phyloP scores from a whole-genome alignment of 129 eudicot species.

The Heracleum sosnowskyi region DNA sequence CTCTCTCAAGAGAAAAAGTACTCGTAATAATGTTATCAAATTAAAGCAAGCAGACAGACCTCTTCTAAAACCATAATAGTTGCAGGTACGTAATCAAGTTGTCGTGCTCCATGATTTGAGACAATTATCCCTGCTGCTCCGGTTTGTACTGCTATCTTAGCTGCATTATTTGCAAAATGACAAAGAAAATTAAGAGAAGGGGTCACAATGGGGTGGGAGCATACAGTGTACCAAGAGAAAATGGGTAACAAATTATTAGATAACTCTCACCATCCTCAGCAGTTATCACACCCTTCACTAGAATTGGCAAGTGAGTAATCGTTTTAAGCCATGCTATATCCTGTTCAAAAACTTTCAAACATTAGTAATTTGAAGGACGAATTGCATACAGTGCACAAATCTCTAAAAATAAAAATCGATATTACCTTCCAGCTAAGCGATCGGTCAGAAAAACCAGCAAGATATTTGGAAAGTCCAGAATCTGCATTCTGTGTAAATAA shows the following conservation, averaged over 20 bases:
- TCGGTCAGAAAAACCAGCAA: slow-evolving; percentile 70
- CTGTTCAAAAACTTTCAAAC: slow-evolving; percentile 25
- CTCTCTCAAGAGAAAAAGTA: neutral
- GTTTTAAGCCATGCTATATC: slow-evolving; percentile 91
- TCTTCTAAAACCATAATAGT: slow-evolving; percentile 49
- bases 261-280: slow-evolving; percentile 75
- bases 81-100: slow-evolving; percentile 43
- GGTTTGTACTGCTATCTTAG: slow-evolving; percentile 34
- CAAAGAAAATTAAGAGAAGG: neutral
- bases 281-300: slow-evolving; percentile 88
- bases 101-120: slow-evolving; percentile 52
- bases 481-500: slow-evolving; percentile 51
- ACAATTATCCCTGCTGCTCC: slow-evolving; percentile 49
- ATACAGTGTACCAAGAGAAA: neutral
- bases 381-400: neutral
- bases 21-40: neutral
- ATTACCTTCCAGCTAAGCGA: slow-evolving; percentile 90
- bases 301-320: slow-evolving; percentile 69
- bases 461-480: slow-evolving; percentile 86
- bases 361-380: neutral
- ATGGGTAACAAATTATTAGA: too few species aligned
- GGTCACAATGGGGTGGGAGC: neutral
- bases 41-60: slow-evolving; percentile 20
- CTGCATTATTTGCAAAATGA: neutral
- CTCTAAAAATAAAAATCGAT: neutral